Conservation (phyloP, 1,139 yeast genomes). For the Spathaspora jeffriesii region DNA sequence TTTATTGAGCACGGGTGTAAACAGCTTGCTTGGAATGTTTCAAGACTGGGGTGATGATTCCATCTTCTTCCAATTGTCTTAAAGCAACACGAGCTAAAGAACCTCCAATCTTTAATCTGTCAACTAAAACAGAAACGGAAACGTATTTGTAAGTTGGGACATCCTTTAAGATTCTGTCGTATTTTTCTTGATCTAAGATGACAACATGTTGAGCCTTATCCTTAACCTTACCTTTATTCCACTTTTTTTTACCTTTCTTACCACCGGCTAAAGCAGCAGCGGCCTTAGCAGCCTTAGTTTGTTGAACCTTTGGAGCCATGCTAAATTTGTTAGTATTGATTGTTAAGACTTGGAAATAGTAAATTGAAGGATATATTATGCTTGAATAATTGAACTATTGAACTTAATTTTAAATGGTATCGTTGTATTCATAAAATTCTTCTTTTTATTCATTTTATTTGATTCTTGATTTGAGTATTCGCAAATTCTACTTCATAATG, state of each 20-base stretch:
- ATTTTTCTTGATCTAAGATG: conserved; percentile 96
- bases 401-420: no score
- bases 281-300: conserved; percentile 99
- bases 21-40: conserved; percentile 97
- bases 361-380: no score
- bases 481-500: no score
- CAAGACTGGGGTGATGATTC: conserved; percentile 92
- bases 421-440: no score
- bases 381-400: no score
- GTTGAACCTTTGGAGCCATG: conserved; percentile 99
- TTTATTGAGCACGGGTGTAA: conserved; percentile 75
- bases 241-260: conserved; percentile 99
- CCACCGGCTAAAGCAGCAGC: conserved; percentile 99
- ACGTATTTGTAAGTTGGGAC: conserved; percentile 99
- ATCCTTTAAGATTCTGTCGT: conserved; percentile 99
- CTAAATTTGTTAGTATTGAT: conserved; percentile 46
- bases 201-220: conserved; percentile 99
- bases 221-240: conserved; percentile 99
- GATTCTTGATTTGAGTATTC: no score
- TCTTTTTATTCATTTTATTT: no score
- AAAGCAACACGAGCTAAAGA: conserved; percentile 98
- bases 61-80: conserved; percentile 93
- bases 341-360: no score
- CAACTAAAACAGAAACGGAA: conserved; percentile 97
- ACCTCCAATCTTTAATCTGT: conserved; percentile 99